Conservation (phyloP, 1,139 yeast genomes). For the Yamadazyma pseudoaaseri region DNA sequence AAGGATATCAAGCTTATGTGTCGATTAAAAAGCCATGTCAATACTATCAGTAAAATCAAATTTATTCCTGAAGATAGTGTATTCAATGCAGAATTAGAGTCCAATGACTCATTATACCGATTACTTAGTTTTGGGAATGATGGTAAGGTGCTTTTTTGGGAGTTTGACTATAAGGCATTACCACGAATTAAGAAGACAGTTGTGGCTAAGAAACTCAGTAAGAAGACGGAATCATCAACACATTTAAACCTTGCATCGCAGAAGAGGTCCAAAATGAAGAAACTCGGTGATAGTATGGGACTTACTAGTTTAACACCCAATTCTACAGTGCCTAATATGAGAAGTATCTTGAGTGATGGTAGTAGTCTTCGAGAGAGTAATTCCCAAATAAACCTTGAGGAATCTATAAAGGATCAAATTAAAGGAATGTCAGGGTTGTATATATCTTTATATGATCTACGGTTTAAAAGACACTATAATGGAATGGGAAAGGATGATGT, state of each 20-base stretch:
- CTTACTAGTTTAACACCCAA: slow-evolving; percentile 3
- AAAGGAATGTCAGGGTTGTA: slow-evolving; percentile 29
- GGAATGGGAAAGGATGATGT: slow-evolving; percentile 7
- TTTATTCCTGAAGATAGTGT: slow-evolving; percentile 23
- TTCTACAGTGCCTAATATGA: slow-evolving; percentile 8
- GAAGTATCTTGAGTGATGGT: slow-evolving; percentile 6
- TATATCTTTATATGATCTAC: slow-evolving; percentile 33
- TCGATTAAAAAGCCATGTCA: slow-evolving; percentile 64
- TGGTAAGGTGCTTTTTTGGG: slow-evolving; percentile 69
- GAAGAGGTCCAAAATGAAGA: slow-evolving; percentile 1
- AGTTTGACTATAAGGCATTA: slow-evolving; percentile 63
- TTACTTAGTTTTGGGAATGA: slow-evolving; percentile 71
- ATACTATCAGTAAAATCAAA: slow-evolving; percentile 55
- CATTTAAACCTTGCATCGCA: not conserved
- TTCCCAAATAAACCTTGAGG: slow-evolving; percentile 18
- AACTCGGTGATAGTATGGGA: not conserved
- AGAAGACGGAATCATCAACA: not conserved
- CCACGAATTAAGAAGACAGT: slow-evolving; percentile 41
- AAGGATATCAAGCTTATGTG: slow-evolving; percentile 45
- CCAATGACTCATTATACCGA: slow-evolving; percentile 42
- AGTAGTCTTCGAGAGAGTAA: not conserved
- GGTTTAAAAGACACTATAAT: slow-evolving; percentile 31
- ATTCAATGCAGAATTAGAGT: slow-evolving; percentile 12
- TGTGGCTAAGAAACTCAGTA: slow-evolving; percentile 2
- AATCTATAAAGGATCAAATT: slow-evolving; percentile 12